Evolutionary conservation across 305 asterid genomes (phyloP).

Genomic region (Solanum hybrid): DNA sequence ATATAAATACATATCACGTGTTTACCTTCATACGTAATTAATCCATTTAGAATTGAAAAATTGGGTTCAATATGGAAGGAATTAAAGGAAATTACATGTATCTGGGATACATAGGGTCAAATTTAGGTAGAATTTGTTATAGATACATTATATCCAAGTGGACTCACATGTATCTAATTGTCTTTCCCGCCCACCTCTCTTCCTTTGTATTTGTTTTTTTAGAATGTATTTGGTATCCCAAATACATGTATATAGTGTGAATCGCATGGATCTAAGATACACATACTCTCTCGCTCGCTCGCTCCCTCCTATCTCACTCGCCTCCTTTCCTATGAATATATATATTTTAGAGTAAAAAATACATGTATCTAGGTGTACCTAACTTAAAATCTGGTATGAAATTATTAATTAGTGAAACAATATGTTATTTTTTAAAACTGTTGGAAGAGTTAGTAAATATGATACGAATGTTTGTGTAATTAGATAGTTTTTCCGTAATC

Average conservation of each 20-base stretch:
- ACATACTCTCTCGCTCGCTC: neutral
- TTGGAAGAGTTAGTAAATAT: neutral
- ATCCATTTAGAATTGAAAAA: neutral
- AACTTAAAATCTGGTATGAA: neutral
- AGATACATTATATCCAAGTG: no score
- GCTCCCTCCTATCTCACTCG: neutral
- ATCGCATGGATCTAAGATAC: neutral
- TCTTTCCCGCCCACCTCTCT: neutral
- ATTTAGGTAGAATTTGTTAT: neutral
- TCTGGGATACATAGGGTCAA: neutral
- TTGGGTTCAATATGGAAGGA: neutral
- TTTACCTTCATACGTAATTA: neutral
- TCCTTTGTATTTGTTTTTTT: no score
- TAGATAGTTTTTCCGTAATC: no score
- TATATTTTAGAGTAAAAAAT: no score
- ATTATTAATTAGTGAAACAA: no score
- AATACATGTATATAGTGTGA: neutral
- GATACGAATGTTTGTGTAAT: no score
- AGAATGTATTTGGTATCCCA: neutral
- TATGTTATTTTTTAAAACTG: no score
- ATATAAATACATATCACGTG: neutral
- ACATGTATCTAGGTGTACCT: neutral
- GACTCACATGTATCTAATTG: no score
- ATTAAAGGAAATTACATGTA: neutral
- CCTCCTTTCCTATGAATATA: no score